Evolutionary conservation across 2,329 filamentous ascomycete genomes (phyloP).

Genomic region (Sclerotinia sclerotiorum): DNA sequence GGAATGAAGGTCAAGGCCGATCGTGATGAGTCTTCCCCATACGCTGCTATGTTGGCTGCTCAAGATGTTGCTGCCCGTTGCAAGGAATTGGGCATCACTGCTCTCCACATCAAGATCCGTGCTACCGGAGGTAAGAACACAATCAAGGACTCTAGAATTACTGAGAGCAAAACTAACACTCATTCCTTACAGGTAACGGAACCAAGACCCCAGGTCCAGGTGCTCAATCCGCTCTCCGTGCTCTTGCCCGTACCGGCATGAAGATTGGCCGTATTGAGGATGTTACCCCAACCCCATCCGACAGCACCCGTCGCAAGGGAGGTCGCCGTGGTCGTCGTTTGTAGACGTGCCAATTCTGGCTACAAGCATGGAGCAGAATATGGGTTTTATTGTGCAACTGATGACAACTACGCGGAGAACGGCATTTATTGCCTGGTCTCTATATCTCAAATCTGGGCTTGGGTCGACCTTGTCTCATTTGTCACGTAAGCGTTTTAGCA

Average conservation of each 20-base stretch:
- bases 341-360: conserved; percentile 50
- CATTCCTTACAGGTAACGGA: conserved; percentile 70
- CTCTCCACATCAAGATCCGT: conserved; percentile 99
- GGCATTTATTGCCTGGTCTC: conserved; percentile 64
- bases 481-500: conserved; percentile 46
- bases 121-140: conserved; percentile 79
- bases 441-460: conserved; percentile 45
- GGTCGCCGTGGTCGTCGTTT: conserved; percentile 99
- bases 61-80: conserved; percentile 94
- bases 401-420: conserved; percentile 70
- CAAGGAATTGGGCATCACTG: conserved; percentile 84
- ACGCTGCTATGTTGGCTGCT: conserved; percentile 99
- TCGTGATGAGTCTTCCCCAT: conserved; percentile 99
- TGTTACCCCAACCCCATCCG: conserved; percentile 97
- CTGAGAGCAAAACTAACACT: conserved; percentile 17
- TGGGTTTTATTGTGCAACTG: conserved; percentile 57
- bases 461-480: conserved; percentile 43
- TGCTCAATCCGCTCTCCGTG: conserved; percentile 98
- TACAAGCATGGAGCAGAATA: conserved; percentile 34
- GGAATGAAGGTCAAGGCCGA: conserved; percentile 99
- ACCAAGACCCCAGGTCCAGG: conserved; percentile 99
- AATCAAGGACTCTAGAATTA: not conserved
- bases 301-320: conserved; percentile 99
- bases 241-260: conserved; percentile 98
- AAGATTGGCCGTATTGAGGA: conserved; percentile 99